phyloP scores from a whole-genome alignment of 2,329 filamentous ascomycete species.

The Macroventuria anomochaeta region DNA sequence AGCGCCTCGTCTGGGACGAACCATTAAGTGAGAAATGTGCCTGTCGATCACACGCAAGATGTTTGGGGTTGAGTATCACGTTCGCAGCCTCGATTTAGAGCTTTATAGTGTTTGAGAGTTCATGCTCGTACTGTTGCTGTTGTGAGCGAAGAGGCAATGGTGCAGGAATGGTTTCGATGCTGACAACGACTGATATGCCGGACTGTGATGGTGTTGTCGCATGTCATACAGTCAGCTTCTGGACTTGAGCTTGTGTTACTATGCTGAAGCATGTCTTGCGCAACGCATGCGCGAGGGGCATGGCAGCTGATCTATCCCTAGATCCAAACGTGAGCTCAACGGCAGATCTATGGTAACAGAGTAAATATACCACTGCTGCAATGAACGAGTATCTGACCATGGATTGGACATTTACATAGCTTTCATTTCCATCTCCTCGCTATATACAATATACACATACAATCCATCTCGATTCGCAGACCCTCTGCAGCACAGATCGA shows the following conservation, averaged over 20 bases:
- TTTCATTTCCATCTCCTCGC: neutral
- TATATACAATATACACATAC: constrained; percentile 13
- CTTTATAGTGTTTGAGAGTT: neutral
- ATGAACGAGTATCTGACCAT: too few relatives aligned
- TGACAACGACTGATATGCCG: neutral
- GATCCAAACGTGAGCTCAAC: neutral
- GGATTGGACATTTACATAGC: neutral
- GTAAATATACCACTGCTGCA: too few relatives aligned
- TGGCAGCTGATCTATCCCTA: neutral
- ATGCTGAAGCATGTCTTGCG: neutral
- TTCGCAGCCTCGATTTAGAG: neutral
- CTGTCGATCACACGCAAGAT: constrained; percentile 1
- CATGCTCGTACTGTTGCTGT: neutral
- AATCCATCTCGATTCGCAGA: neutral
- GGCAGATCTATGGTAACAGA: too few relatives aligned
- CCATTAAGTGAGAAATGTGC: neutral
- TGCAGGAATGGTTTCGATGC: neutral
- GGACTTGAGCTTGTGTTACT: neutral
- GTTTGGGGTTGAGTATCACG: neutral
- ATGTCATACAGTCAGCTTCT: neutral
- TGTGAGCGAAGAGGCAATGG: too few relatives aligned
- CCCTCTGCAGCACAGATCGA: neutral
- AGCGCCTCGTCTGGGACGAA: neutral
- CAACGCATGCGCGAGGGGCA: neutral
- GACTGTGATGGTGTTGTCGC: neutral